phyloP scores from a whole-genome alignment of 1,284 basidiomycete genomes.

The Ceratobasidium sp. region DNA sequence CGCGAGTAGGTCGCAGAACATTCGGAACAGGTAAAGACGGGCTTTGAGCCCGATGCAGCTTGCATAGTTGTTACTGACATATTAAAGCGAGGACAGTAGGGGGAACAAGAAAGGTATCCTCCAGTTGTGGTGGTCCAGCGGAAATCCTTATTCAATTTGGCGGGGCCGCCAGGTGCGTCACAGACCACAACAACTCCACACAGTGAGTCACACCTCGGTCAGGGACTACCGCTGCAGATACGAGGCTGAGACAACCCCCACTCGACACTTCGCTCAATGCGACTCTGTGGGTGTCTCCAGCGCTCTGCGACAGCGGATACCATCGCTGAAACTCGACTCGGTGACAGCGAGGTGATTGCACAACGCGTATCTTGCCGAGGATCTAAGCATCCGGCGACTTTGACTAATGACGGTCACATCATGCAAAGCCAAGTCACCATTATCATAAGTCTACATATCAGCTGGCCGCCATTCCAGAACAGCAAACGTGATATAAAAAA shows the following conservation, averaged over 20 bases:
- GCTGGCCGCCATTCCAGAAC: conserved; percentile 7
- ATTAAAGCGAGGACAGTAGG: background rate
- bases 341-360: background rate
- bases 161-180: conserved; percentile 38
- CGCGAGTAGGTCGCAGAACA: conserved; percentile 44
- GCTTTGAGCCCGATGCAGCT: conserved; percentile 36
- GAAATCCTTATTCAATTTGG: conserved; percentile 27
- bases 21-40: conserved; percentile 41
- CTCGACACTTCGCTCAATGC: too few relatives aligned
- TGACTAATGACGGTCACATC: background rate
- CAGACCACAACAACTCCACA: conserved; percentile 14
- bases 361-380: conserved; percentile 22
- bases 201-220: conserved; percentile 29
- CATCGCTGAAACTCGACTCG: background rate
- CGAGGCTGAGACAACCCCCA: background rate
- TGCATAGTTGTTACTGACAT: conserved; percentile 40
- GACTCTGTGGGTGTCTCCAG: background rate
- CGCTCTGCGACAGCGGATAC: background rate
- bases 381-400: background rate
- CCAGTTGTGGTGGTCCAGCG: conserved; percentile 8
- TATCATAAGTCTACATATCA: conserved; percentile 35
- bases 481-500: conserved; percentile 23
- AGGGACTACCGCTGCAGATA: background rate
- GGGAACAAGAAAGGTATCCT: background rate
- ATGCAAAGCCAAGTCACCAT: conserved; percentile 13